Base-by-base conservation (phyloP, 305 asterid genomes). In the Fraxinus velutina region DNA sequence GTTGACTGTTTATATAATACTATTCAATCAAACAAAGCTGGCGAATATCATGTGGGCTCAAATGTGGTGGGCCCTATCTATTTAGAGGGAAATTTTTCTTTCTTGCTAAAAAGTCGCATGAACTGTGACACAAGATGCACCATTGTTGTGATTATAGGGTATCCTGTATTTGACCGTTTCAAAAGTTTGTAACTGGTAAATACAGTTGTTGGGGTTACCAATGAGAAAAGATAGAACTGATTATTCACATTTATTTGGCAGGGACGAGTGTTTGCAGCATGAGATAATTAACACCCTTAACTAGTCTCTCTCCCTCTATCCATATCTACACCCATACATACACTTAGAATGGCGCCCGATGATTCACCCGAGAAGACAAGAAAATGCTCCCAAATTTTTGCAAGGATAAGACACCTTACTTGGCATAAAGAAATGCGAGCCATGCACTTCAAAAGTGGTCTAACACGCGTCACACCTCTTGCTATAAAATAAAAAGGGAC, bases 161-260 rank as follows among this genome's bases (percentile, higher is more conserved):
- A 37, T 37, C 2, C 44, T 37, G 10, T 37, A 12, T 27, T 77
- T 84, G 84, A 62, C 76, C 15, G 55, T 33, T 29, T 84, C 78
- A 66, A 50, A 75, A 36, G 6, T 6, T 73, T 77, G 78, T 33
- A 22, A 37, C 55, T n/a, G 82, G 74, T 64, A 64, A 42, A 39
- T 30, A 71, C 55, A 79, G 37, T 36, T 78, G 75, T 82, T 68
- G 85, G 79, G 76, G 33, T 55, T 70, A 83, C 82, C 86, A 72
- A 80, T 78, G 86, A 68, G n/a, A 77, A 24, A 19, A 30, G 85
- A 80, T 80, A 78, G 80, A 62, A 62, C 72, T 62, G 72, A 62
- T 62, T 21, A 24, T 64, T 64, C 73, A 24, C 73, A 64, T 64
- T 60, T 64, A 64, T 64, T 22, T 24, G 9, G 19, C 34, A 64